Evolutionary conservation across 2,329 filamentous ascomycete species (phyloP), one percentile per base, ranked within the genome.

Genomic region (Fusarium anthophilum): DNA sequence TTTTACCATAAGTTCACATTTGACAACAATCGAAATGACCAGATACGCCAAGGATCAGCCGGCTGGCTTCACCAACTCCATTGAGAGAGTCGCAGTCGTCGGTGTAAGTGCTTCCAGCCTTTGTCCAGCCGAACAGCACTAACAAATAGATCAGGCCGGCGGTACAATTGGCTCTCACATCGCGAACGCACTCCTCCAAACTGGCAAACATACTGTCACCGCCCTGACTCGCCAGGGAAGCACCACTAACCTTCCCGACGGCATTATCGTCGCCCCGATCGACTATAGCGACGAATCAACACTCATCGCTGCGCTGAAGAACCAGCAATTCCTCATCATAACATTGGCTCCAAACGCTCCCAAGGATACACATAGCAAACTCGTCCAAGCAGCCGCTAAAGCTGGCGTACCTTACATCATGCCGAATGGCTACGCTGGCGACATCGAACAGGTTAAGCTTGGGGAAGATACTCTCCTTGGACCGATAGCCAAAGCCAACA

Each of bases 271-370:
- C 20, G 82, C 80, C 35, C 66, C 75, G 8, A 80, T 90, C 35
- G 81, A 87, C 75, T 88, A 88, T 70, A 77, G 81, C 32, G 80
- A 87, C 51, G 75, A 82, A 14, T 53, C 76, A 1, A 82, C 84
- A 4, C 75, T 91, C 17, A 80, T 88, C 6, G 73, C 77, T 1
- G 88, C 88, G 5, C 83, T 91, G 5, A 75, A 80, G 28, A 87
- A 83, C 63, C 88, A 91, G 69, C 83, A 91, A n/a, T 84, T 85
- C 17, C 79, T 90, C 8, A 83, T 89, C 75, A 88, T 90, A 72
- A 86, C 87, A 37, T 77, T 89, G 63, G 75, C 83, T 12, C 79
- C 81, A 6, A 74, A 66, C 0, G 86, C 85, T 0, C 82, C 86
- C 1, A 76, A 63, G 0, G 86, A 86, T 39, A 81, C 82, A 2